These are phyloP conservation scores for Ophiostoma angusticollis DNA, from an alignment of 2,329 filamentous ascomycete genomes.

Conservation along the genomic window DNA sequence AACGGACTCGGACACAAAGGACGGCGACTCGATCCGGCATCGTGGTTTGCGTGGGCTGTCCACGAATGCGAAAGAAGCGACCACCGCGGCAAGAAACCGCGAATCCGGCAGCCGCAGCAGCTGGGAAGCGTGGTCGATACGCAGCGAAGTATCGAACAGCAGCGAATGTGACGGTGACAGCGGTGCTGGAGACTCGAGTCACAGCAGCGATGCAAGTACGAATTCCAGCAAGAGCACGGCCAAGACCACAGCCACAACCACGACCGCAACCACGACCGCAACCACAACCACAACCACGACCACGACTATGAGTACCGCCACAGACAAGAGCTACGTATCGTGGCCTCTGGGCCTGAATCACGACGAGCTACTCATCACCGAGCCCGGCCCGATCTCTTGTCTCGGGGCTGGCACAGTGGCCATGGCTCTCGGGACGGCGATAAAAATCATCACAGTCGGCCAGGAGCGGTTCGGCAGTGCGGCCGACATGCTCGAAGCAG, in stretches of 20 bases:
- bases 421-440: constrained; percentile 57
- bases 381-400: constrained; percentile 49
- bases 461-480: constrained; percentile 47
- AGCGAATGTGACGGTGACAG: constrained; percentile 20
- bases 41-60: neutral
- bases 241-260: neutral
- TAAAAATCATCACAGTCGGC: constrained; percentile 58
- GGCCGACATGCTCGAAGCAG: constrained; percentile 19
- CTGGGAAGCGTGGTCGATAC: constrained; percentile 45
- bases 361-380: constrained; percentile 37
- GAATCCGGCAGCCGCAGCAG: constrained; percentile 17
- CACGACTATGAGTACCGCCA: neutral
- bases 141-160: constrained; percentile 30
- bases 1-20: neutral
- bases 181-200: constrained; percentile 36
- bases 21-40: constrained; percentile 7
- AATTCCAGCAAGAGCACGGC: neutral
- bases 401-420: constrained; percentile 54
- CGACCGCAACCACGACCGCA: neutral
- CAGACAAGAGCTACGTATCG: constrained; percentile 17
- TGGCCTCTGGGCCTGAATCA: constrained; percentile 29
- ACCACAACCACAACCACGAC: neutral
- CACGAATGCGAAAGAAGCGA: neutral
- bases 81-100: neutral
- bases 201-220: too few relatives aligned